Base-by-base conservation (phyloP, 139 green algal species). In the Desmodesmus armatus region DNA sequence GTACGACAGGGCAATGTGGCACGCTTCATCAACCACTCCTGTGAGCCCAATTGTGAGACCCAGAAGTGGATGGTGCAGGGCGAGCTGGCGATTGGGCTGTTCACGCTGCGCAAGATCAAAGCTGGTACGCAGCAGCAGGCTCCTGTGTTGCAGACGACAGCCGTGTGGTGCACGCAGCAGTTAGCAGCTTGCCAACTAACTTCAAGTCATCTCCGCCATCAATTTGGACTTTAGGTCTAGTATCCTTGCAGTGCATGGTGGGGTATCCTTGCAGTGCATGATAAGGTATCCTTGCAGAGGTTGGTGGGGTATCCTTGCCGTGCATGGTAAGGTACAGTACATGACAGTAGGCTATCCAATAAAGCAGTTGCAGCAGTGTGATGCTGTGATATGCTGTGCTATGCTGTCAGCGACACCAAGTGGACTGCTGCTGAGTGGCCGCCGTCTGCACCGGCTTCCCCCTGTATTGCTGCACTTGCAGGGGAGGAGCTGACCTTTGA, bases 11-110 rank as follows among this genome's bases (percentile, higher is more conserved):
- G 97, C 65, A 98, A 98, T 85, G 87, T 95, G 60, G 96, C 95
- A 9, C 93, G 97, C 66, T 99, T 99, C 90, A 96, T 99, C 90
- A 99, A 99, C 90, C 97, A 99, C 94, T 94, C 87, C 29, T 99
- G 97, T 91, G 91, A 97, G 21, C 97, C 97, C 35, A 99, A 99
- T 92, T 99, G 96, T 84, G 95, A 98, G 89, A 98, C 97, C 27
- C 97, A 99, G 84, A 99, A 99, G 93, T 99, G 97, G 97, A 85
- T 97, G 79, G 96, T 98, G 78, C 82, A 88, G 21, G 97, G 97
- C 29, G 97, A 99, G 92, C 92, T 99, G 80, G 93, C 96, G 67
- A 98, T 99, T 81, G 97, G 97, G 33, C 89, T 99, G 53, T 99
- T 99, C 79, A 89, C 93, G 0, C 53, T 92, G 19, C 87, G 88